These are phyloP conservation scores for Annona cherimola DNA, from an alignment of 164 flowering plant genomes.

Conservation along the genomic window DNA sequence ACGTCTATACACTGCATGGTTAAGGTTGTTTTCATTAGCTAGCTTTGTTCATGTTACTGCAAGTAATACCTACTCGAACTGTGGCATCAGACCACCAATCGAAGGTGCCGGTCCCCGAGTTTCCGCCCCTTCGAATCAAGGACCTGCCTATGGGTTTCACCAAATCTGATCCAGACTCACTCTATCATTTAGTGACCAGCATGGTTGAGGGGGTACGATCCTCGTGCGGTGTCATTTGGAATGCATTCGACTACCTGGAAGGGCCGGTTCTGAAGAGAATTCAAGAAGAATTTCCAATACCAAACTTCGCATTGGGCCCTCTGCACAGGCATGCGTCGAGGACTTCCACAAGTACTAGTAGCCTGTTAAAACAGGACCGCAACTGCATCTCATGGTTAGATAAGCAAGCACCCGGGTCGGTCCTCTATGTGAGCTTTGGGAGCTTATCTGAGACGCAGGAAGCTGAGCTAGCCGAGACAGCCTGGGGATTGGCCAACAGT, in stretches of 20 bases:
- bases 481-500: conserved; percentile 37
- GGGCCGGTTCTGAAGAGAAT: conserved; percentile 2
- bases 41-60: too few relatives aligned
- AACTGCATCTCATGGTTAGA: conserved; percentile 39
- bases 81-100: conserved; percentile 6
- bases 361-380: conserved; percentile 23
- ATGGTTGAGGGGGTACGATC: conserved; percentile 13
- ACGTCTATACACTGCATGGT: too few relatives aligned
- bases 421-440: conserved; percentile 42
- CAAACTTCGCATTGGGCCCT: conserved; percentile 34
- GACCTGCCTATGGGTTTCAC: conserved; percentile 25
- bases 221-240: conserved; percentile 28
- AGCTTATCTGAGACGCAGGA: conserved; percentile 26
- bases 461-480: conserved; percentile 22
- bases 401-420: conserved; percentile 25
- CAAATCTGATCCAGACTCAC: background rate
- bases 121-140: conserved; percentile 29
- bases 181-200: conserved; percentile 3
- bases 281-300: conserved; percentile 12
- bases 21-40: too few relatives aligned
- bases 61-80: conserved; percentile 11
- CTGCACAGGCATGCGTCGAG: conserved; percentile 23
- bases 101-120: conserved; percentile 18
- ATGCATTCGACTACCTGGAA: conserved; percentile 24
- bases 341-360: conserved; percentile 10